Base-by-base conservation (phyloP, 129 eudicot genomes). In the Apium graveolens region DNA sequence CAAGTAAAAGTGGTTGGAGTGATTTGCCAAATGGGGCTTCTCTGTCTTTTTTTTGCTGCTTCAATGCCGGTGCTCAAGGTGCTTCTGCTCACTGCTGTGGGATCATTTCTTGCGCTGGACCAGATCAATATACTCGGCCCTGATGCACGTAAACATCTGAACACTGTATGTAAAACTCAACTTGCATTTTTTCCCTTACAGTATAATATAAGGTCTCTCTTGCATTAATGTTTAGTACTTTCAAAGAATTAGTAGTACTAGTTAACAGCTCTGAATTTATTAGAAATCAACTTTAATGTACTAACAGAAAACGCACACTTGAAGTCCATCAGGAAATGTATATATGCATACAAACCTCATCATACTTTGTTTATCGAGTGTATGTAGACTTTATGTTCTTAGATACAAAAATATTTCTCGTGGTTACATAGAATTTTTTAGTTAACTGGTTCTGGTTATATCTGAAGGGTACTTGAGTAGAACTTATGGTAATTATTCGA, bases 1-100 rank as follows among this genome's bases (percentile, higher is more conserved):
- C 7, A 21, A 24, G 1, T 35, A 1, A 31, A 29, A n/a, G 71
- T 65, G 71, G 3, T 65, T 3, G 48, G 46, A 38, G n/a, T 18
- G 48, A 21, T 70, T 39, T 38, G 13, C 16, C 16, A 79, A 37
- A 93, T 91, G 97, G 87, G 84, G 39, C 78, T 84, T 42, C n/a
- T 89, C 31, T 86, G 88, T 78, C 89, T 93, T 27, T 90, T 95
- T 37, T 21, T 55, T 75, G 85, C 90, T 42, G 95, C 98, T 55
- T 84, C 98, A 49, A 84, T 84, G 78, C 97, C 98, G 16, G 90
- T 95, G 74, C 65, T 95, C 53, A 91, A 95, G 82, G 90, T 91
- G 60, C 92, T 95, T 46, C 68, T 95, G 70, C 77, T 95, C 37
- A 91, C 96, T 78, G 97, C 86, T 43, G 77, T 95, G 45, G 97